Base-by-base conservation (phyloP, 164 flowering plant genomes). In the Cinnamomum chago region DNA sequence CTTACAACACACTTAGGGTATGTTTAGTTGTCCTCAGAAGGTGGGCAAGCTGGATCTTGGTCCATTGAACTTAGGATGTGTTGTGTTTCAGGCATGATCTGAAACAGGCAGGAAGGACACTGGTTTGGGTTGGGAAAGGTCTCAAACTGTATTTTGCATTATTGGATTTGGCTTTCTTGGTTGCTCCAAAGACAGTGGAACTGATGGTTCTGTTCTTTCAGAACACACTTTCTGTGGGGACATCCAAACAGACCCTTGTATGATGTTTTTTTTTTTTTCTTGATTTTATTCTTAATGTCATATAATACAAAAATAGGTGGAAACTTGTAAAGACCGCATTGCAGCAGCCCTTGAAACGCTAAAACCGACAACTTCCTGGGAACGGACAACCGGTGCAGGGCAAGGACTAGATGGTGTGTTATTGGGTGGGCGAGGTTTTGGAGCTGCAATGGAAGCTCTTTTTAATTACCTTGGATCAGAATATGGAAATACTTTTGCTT, bases 381-480 rank as follows among this genome's bases (percentile, higher is more conserved):
- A 91, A 79, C 87, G 97, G 83, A 83, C 88, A 17, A 71, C 93
- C 50, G 90, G 83, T 77, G 90, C 95, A 28, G 94, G 90, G 73
- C 95, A 94, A 83, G 98, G 84, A 79, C 55, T 85, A 50, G 98
- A 96, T 79, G 97, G 97, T 76, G 87, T 94, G 68, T 78, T 96
- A 81, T 82, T 91, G 64, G 97, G 98, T 66, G 99, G 98, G 20
- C 82, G 98, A 68, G 99, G 99, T 79, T 92, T 96, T 88, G 99
- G 99, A 52, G 83, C 77, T 65, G 94, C 99, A 77, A 96, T 96
- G 95, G 99, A 96, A 80, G 88, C 95, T 50, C 91, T 96, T 70
- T 76, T 88, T 71, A 91, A 79, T 76, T 94, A 94, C 73, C 91
- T 96, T 70, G 98, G 95, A 76, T 90, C 98, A 79, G 99, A 96